These are phyloP conservation scores for Penium margaritaceum DNA, from an alignment of 139 green algal genomes.

Conservation along the genomic window DNA sequence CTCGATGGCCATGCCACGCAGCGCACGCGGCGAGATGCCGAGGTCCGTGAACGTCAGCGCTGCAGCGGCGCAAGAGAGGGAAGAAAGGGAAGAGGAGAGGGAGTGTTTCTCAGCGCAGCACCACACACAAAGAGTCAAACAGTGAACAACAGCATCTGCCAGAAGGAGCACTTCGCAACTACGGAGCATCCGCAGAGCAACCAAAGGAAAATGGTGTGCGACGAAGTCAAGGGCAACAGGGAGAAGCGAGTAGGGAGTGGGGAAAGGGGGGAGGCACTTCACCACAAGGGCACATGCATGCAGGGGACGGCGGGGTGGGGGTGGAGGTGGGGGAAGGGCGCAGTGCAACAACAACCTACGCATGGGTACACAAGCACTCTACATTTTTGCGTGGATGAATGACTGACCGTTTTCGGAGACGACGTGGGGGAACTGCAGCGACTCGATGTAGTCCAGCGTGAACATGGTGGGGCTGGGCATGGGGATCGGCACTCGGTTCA, in stretches of 20 bases:
- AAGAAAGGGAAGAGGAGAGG: background rate
- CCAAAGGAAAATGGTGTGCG: background rate
- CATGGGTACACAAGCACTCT: background rate
- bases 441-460: conserved; percentile 40
- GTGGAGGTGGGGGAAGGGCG: background rate
- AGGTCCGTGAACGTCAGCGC: conserved; percentile 32
- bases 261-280: conserved; percentile 9
- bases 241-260: conserved; percentile 23
- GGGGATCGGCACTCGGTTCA: conserved; percentile 25
- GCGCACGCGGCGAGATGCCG: conserved; percentile 6
- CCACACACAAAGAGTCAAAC: background rate
- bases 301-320: background rate
- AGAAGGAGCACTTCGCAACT: background rate
- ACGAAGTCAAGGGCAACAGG: conserved; percentile 40
- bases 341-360: too few relatives aligned
- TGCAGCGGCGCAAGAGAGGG: conserved; percentile 3
- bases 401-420: conserved; percentile 16
- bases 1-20: conserved; percentile 36
- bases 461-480: conserved; percentile 39
- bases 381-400: background rate
- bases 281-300: background rate
- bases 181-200: too few relatives aligned
- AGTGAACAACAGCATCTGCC: background rate
- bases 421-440: conserved; percentile 34
- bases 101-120: background rate